Evolutionary conservation across 31 red algal genomes (phyloP).

Genomic region (Bonnemaisonia californica): DNA sequence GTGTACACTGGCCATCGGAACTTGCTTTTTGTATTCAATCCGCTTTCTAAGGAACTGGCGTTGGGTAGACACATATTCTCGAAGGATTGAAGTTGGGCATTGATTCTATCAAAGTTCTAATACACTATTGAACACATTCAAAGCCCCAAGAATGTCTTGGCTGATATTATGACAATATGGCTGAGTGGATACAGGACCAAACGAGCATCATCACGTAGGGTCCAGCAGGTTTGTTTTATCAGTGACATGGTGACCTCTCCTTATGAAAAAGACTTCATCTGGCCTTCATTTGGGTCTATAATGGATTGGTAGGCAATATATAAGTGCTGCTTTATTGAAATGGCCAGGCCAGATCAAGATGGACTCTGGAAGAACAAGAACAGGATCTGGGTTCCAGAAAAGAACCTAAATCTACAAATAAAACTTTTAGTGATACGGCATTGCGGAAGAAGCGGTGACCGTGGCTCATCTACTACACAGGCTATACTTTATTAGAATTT

Average conservation of each 20-base stretch:
- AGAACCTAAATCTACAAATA: not conserved
- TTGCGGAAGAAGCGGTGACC: not conserved
- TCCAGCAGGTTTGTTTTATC: not conserved
- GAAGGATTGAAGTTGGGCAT: not conserved
- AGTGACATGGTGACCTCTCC: not conserved
- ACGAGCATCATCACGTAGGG: not conserved
- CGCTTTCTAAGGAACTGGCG: conserved; percentile 8
- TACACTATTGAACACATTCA: conserved; percentile 23
- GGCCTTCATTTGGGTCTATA: not conserved
- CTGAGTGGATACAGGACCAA: conserved; percentile 37
- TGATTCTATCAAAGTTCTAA: not conserved
- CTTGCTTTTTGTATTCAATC: conserved; percentile 37
- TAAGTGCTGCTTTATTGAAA: not conserved
- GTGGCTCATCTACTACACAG: not conserved
- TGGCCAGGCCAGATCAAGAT: not conserved
- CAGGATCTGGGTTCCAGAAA: not conserved
- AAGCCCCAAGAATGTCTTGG: conserved; percentile 5
- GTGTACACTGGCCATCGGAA: conserved; percentile 35
- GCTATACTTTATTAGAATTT: not conserved
- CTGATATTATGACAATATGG: conserved; percentile 57
- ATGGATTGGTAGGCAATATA: not conserved
- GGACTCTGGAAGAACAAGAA: not conserved
- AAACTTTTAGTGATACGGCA: not conserved
- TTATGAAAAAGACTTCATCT: not conserved
- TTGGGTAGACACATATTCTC: conserved; percentile 23